Conservation (phyloP, 2,329 filamentous ascomycete genomes). For the Stachybotrys echinatus region DNA sequence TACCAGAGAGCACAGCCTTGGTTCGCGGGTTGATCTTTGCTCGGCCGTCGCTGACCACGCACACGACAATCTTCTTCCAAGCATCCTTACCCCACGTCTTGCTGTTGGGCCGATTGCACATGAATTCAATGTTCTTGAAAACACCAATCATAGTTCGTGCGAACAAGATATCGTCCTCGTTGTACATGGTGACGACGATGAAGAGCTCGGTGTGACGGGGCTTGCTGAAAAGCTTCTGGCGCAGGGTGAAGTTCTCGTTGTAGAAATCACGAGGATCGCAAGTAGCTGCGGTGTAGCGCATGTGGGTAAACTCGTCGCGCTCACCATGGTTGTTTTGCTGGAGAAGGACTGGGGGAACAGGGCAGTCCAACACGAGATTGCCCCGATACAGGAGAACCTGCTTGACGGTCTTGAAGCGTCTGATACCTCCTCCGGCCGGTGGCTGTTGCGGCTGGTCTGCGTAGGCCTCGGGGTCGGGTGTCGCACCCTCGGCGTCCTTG, state of each 20-base stretch:
- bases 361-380: constrained; percentile 94
- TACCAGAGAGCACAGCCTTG: constrained; percentile 79
- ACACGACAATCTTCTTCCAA: constrained; percentile 99
- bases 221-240: constrained; percentile 88
- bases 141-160: constrained; percentile 94
- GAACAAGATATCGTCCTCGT: constrained; percentile 95
- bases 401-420: constrained; percentile 97
- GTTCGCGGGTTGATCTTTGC: constrained; percentile 94
- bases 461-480: constrained; percentile 30
- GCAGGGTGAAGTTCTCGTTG: constrained; percentile 82
- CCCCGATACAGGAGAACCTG: constrained; percentile 96
- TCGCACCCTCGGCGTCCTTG: constrained; percentile 41
- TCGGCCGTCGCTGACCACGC: constrained; percentile 93
- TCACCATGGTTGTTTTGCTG: constrained; percentile 87
- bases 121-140: constrained; percentile 98
- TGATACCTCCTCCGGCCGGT: constrained; percentile 48
- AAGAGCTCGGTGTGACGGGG: constrained; percentile 90
- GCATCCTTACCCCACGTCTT: constrained; percentile 98
- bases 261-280: constrained; percentile 89
- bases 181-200: constrained; percentile 98
- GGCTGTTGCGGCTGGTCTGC: constrained; percentile 35
- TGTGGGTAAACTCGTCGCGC: constrained; percentile 85
- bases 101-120: constrained; percentile 88
- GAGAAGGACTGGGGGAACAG: constrained; percentile 81
- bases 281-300: constrained; percentile 91